Conservation (phyloP, 306 rosid genomes). For the Fragaria vesca region DNA sequence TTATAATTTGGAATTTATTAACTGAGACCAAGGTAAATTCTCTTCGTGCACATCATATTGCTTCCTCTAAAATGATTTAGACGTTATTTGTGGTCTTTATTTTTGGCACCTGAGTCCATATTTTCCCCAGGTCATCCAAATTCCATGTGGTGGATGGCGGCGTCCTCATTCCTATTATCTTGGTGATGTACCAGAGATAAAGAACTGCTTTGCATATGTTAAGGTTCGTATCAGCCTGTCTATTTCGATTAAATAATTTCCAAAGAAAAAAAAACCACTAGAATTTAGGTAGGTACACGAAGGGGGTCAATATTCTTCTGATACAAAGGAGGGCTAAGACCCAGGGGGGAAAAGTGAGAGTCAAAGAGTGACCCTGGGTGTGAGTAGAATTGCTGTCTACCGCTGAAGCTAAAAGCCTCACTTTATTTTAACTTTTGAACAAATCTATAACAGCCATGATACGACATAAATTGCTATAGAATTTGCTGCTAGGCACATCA, state of each 20-base stretch:
- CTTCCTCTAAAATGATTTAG: slow-evolving; percentile 11
- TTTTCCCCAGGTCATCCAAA: slow-evolving; percentile 61
- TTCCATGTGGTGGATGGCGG: slow-evolving; percentile 98
- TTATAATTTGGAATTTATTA: slow-evolving; percentile 71
- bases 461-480: neutral
- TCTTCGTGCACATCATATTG: slow-evolving; percentile 12
- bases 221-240: slow-evolving; percentile 52
- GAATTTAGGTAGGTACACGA: neutral
- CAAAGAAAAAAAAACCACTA: neutral
- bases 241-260: neutral
- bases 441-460: neutral
- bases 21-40: slow-evolving; percentile 75
- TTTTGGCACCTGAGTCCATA: slow-evolving; percentile 25
- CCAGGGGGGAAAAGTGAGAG: neutral
- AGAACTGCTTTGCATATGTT: slow-evolving; percentile 85
- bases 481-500: neutral
- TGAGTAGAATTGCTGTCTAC: neutral
- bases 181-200: slow-evolving; percentile 82
- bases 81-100: neutral
- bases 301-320: neutral
- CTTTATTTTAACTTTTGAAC: neutral
- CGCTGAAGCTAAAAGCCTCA: neutral
- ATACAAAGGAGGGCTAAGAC: neutral
- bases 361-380: neutral
- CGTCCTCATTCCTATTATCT: slow-evolving; percentile 88